These are phyloP conservation scores for Ustilago sp. DNA, from an alignment of 1,284 basidiomycete species.

Conservation along the genomic window DNA sequence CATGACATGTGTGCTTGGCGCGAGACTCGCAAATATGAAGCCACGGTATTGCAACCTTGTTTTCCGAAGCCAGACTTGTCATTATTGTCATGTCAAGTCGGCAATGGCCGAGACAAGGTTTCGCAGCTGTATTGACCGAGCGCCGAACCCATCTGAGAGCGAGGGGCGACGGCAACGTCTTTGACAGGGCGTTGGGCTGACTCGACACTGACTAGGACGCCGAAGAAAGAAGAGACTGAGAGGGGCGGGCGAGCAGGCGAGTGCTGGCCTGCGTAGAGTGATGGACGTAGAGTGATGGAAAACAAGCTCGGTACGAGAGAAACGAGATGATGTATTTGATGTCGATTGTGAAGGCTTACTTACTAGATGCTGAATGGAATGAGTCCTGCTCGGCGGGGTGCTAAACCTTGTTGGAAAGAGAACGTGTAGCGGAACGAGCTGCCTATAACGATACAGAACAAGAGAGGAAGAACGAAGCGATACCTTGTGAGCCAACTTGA, in stretches of 20 bases:
- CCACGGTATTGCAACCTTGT: neutral
- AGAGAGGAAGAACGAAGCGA: conserved; percentile 4
- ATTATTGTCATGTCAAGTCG: neutral
- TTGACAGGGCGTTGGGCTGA: neutral
- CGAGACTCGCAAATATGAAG: neutral
- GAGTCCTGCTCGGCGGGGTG: conserved; percentile 7
- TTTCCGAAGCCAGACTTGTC: neutral
- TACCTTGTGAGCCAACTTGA: conserved; percentile 11
- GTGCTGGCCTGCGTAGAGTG: neutral
- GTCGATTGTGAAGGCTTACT: conserved; percentile 20
- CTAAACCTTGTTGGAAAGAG: neutral
- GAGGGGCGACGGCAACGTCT: neutral
- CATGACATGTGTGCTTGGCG: neutral
- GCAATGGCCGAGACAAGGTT: conserved; percentile 31
- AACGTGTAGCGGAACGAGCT: conserved; percentile 10
- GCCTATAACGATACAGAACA: conserved; percentile 15
- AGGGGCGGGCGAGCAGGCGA: neutral
- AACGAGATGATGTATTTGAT: conserved; percentile 1
- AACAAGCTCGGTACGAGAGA: conserved; percentile 18
- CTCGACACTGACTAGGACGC: conserved; percentile 9
- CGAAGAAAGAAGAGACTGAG: neutral
- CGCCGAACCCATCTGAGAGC: conserved; percentile 11
- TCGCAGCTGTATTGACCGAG: conserved; percentile 18
- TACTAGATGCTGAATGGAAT: conserved; percentile 21
- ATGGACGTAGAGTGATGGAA: neutral